Conservation (phyloP, 225 moss, liverwort and hornwort genomes). For the Marchantia polymorpha region DNA sequence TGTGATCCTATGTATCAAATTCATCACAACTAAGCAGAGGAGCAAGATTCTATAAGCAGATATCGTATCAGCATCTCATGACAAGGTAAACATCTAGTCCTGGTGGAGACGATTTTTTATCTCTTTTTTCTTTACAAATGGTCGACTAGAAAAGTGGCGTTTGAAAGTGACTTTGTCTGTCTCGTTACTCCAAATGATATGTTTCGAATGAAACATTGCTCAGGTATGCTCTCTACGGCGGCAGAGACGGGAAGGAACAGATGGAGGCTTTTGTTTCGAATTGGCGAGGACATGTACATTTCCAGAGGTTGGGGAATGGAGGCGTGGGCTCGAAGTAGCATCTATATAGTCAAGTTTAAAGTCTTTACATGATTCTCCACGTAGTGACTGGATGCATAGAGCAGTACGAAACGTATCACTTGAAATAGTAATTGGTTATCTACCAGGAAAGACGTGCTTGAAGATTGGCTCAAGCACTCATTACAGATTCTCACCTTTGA, state of each 20-base stretch:
- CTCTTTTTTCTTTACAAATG: too few species aligned
- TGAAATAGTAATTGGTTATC: background rate
- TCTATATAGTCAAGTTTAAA: background rate
- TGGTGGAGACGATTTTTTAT: background rate
- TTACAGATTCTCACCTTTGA: background rate
- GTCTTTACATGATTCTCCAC: background rate
- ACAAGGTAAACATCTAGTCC: background rate
- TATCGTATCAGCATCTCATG: background rate
- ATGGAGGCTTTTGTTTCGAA: background rate
- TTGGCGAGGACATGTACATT: background rate
- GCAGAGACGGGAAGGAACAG: background rate
- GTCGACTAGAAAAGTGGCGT: background rate
- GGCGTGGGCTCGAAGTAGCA: background rate
- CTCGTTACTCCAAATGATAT: background rate
- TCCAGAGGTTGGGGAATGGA: background rate
- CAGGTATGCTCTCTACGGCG: background rate
- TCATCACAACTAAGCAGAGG: background rate
- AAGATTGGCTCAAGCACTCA: background rate
- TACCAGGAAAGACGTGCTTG: background rate
- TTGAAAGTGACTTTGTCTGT: background rate
- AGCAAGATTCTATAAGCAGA: conserved; percentile 4
- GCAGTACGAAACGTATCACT: background rate
- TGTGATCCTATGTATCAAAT: background rate
- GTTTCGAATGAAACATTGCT: background rate
- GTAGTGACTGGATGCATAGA: background rate